phyloP scores from a whole-genome alignment of 192 early-diverging fungal species.

The Coemansia javaensis region DNA sequence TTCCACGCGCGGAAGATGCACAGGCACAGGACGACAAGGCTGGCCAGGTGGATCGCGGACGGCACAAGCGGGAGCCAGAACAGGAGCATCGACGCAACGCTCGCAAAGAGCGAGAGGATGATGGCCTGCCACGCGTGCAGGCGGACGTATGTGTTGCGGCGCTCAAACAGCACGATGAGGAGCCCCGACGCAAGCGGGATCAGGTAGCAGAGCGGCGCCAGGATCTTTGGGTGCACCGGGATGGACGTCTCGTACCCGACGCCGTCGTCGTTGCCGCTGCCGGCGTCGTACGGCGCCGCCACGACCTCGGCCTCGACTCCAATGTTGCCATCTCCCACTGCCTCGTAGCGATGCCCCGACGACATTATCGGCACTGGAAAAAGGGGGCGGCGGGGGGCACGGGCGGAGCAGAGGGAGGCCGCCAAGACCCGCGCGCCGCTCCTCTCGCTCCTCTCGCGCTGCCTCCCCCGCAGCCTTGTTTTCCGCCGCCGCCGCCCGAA shows the following conservation, averaged over 20 bases:
- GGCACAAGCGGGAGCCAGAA: conserved; percentile 41
- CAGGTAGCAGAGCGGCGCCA: conserved; percentile 46
- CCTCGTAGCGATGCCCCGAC: conserved; percentile 35
- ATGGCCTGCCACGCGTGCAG: conserved; percentile 48
- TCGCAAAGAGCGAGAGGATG: conserved; percentile 19
- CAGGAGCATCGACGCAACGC: conserved; percentile 24
- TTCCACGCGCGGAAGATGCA: conserved; percentile 42
- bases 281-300: conserved; percentile 15
- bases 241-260: conserved; percentile 46
- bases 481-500: too few relatives aligned
- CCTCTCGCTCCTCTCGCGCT: too few relatives aligned
- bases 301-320: conserved; percentile 42
- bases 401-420: background rate
- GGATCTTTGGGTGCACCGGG: conserved; percentile 43
- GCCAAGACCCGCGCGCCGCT: too few relatives aligned
- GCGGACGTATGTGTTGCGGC: conserved; percentile 43
- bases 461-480: too few relatives aligned
- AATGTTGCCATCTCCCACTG: conserved; percentile 45
- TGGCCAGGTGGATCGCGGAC: conserved; percentile 24
- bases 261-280: conserved; percentile 28
- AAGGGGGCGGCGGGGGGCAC: background rate
- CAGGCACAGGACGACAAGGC: conserved; percentile 17
- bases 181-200: conserved; percentile 25
- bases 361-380: conserved; percentile 10
- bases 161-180: conserved; percentile 33